Base-by-base conservation (phyloP, 2,329 filamentous ascomycete species). In the Daldinia sp. region DNA sequence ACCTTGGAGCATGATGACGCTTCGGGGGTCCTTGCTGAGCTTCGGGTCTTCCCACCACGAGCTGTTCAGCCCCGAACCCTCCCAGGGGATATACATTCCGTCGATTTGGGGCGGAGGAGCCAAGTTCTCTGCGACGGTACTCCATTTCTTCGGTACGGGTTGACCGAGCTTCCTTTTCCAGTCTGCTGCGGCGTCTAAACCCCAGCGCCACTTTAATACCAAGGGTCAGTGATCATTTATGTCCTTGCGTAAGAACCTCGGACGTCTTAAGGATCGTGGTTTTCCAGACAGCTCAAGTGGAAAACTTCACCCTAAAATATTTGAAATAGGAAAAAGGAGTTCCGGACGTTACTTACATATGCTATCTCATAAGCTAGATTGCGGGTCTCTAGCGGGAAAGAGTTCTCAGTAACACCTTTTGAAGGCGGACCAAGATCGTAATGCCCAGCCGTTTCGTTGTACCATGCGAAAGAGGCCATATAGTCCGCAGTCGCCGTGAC, bases 361-460 rank as follows among this genome's bases (percentile, higher is more conserved):
- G 83, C 81, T 6, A 82, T 62, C 70, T 86, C 84, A 61, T 85
- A 86, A 0, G 82, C 81, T 7, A 84, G 81, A 58, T 86, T 86
- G 4, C 81, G 72, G 1, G 83, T 84, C 20, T 74, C 73, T 61
- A 82, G 82, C 2, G 83, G 83, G 2, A 79, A 80, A 0, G 84
- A 86, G 70, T 85, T 86, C 69, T 86, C 84, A 1, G 81, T 83
- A 4, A 84, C 82, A 0, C 83, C 82, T 63, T 86, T 74, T 39
- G 58, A 77, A 67, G 84, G 84, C 2, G 84, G 83, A 0, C 84
- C 84, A 4, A 86, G 79, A 65, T 86, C 74, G 58, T 75, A 76
- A 23, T 68, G 60, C 6, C 74, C 75, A 0, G 75, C 69, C 0
- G 74, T 70, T 46, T 73, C 68, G 44, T 77, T 77, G 26, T 72